Conservation (phyloP, 2,329 filamentous ascomycete genomes). For the Xylaria sp. region DNA sequence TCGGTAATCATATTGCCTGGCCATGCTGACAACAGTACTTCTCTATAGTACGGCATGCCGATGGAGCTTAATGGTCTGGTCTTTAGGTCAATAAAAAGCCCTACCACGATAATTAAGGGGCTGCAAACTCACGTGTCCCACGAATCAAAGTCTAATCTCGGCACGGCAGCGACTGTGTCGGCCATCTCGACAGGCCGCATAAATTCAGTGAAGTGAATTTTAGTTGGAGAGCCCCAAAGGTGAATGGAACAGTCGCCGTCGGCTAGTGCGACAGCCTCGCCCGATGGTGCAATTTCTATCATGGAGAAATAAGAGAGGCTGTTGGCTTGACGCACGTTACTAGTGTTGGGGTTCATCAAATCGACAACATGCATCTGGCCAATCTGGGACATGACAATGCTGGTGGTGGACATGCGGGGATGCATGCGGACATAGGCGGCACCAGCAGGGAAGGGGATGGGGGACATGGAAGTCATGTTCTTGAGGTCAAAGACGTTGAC, state of each 20-base stretch:
- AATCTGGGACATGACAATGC: constrained; percentile 89
- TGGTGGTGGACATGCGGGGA: constrained; percentile 92
- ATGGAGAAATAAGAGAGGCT: constrained; percentile 78
- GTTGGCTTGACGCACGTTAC: constrained; percentile 85
- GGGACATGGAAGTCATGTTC: constrained; percentile 85
- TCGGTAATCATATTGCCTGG: constrained; percentile 85
- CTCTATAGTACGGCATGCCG: constrained; percentile 94
- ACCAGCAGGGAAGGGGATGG: constrained; percentile 90
- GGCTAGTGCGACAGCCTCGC: constrained; percentile 83
- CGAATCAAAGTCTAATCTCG: constrained; percentile 71
- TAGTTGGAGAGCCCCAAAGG: constrained; percentile 87
- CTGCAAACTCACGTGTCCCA: constrained; percentile 70
- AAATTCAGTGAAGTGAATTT: constrained; percentile 87
- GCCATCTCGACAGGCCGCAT: constrained; percentile 81
- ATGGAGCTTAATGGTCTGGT: constrained; percentile 80
- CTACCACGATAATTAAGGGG: background rate
- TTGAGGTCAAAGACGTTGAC: constrained; percentile 97
- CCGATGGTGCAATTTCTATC: constrained; percentile 87
- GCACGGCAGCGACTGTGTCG: constrained; percentile 68
- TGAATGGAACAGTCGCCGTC: constrained; percentile 83
- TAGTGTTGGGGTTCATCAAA: constrained; percentile 90
- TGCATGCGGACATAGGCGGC: constrained; percentile 97
- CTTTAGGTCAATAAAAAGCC: constrained; percentile 26
- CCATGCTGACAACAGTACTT: constrained; percentile 88
- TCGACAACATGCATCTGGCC: constrained; percentile 97